Percentiles rank a stretch among this genome's conserved stretches.
Evolutionary conservation across 2,329 filamentous ascomycete genomes (phyloP).

Genomic region (Diaporthe sp.): DNA sequence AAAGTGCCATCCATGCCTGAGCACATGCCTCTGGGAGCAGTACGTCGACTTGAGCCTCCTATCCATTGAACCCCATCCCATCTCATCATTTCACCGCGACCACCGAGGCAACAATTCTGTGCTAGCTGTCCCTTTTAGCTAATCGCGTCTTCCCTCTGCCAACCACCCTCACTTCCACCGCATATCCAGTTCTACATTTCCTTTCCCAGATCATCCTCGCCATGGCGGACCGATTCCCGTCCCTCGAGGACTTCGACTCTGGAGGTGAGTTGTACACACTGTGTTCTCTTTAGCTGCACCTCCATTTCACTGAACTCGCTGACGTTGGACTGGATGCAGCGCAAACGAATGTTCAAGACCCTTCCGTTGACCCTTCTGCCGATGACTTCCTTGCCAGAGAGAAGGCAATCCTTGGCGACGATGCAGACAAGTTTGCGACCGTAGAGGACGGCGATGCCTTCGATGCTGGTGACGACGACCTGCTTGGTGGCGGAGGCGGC

Average conservation of each 20-base stretch:
- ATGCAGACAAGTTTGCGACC: slow-evolving; percentile 90
- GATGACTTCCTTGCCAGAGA: slow-evolving; percentile 94
- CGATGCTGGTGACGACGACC: slow-evolving; percentile 77
- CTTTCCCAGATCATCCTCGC: slow-evolving; percentile 44
- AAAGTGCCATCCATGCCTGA: slow-evolving; percentile 31
- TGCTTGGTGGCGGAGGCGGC: slow-evolving; percentile 74
- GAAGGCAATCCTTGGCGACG: slow-evolving; percentile 90
- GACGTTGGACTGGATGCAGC: slow-evolving; percentile 60
- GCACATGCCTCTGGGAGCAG: slow-evolving; percentile 28
- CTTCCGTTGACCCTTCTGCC: slow-evolving; percentile 70
- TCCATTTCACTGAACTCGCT: slow-evolving; percentile 44
- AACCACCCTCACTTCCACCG: neutral
- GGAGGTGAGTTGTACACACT: slow-evolving; percentile 61
- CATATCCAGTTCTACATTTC: neutral
- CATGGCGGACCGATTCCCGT: slow-evolving; percentile 86
- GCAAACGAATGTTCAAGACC: slow-evolving; percentile 74
- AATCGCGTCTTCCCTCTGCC: neutral
- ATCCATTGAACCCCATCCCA: slow-evolving; percentile 12
- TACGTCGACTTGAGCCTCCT: slow-evolving; percentile 30
- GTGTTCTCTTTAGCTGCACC: slow-evolving; percentile 35
- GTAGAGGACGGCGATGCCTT: slow-evolving; percentile 77
- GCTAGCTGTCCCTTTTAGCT: neutral
- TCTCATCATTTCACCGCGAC: slow-evolving; percentile 27
- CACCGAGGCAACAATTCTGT: slow-evolving; percentile 11
- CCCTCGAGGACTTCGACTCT: slow-evolving; percentile 82